Percentiles rank a stretch among this genome's conserved stretches.
phyloP scores from a whole-genome alignment of 192 early-diverging fungal genomes.

The Haplosporangium gracile region DNA sequence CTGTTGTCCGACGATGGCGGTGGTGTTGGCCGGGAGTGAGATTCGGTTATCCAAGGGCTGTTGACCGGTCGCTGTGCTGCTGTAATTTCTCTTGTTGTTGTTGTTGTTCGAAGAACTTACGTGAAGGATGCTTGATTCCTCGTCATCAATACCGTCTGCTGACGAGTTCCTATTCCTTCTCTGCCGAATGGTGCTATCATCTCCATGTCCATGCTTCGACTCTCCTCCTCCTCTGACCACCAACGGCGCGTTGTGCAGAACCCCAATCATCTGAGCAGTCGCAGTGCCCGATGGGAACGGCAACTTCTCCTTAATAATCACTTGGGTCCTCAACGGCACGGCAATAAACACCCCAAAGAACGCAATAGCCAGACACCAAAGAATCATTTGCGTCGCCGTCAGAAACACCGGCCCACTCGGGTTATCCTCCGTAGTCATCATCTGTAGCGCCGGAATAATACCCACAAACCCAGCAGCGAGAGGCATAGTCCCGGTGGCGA shows the following conservation, averaged over 20 bases:
- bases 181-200: not conserved
- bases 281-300: constrained; percentile 90
- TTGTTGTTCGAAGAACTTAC: constrained; percentile 16
- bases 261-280: constrained; percentile 86
- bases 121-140: constrained; percentile 12
- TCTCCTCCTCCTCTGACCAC: constrained; percentile 29
- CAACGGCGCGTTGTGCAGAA: constrained; percentile 74
- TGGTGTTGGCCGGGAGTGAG: constrained; percentile 4
- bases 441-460: constrained; percentile 84
- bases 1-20: constrained; percentile 15
- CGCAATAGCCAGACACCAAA: constrained; percentile 83
- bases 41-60: not conserved
- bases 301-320: constrained; percentile 85
- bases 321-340: constrained; percentile 81
- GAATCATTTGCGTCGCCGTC: constrained; percentile 63
- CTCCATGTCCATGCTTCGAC: not conserved
- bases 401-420: constrained; percentile 65
- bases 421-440: constrained; percentile 71
- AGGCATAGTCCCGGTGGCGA: constrained; percentile 90
- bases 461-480: constrained; percentile 85
- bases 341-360: constrained; percentile 96
- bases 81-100: constrained; percentile 2
- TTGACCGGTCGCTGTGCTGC: constrained; percentile 8
- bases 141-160: constrained; percentile 4
- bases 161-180: not conserved